These are phyloP conservation scores for Cinchona pubescens DNA, from an alignment of 257 asterid genomes.

Conservation along the genomic window DNA sequence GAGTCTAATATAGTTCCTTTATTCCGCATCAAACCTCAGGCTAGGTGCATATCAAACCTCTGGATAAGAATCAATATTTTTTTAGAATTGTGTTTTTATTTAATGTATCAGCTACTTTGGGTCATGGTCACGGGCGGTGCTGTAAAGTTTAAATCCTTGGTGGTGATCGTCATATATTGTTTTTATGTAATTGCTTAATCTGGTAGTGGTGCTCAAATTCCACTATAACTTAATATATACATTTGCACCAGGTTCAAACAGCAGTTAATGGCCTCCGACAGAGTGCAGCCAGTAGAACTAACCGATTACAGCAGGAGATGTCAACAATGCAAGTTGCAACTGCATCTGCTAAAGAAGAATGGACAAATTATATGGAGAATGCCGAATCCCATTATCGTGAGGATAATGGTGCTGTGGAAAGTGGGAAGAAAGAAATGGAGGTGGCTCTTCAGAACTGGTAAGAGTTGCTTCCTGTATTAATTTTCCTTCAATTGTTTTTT, in stretches of 20 bases:
- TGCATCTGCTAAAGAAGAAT: slow-evolving; percentile 61
- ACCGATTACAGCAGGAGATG: slow-evolving; percentile 81
- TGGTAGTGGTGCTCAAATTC: background rate
- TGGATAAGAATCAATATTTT: background rate
- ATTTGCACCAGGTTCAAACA: slow-evolving; percentile 58
- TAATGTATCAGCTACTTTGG: background rate
- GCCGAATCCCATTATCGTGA: slow-evolving; percentile 69
- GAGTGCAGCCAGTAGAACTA: slow-evolving; percentile 72
- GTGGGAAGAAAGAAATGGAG: slow-evolving; percentile 68
- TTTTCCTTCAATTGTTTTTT: background rate
- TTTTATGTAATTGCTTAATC: slow-evolving; percentile 5
- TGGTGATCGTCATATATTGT: background rate
- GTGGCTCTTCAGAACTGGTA: slow-evolving; percentile 72
- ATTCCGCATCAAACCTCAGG: background rate
- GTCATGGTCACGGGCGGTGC: background rate
- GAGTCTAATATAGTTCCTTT: background rate
- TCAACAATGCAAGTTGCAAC: slow-evolving; percentile 73
- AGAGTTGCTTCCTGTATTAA: background rate
- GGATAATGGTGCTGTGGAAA: slow-evolving; percentile 69
- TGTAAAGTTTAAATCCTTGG: background rate
- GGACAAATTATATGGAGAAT: slow-evolving; percentile 56
- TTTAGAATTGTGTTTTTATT: background rate
- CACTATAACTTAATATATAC: background rate
- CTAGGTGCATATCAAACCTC: background rate
- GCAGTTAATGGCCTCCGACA: slow-evolving; percentile 75